Evolutionary conservation across 2,329 filamentous ascomycete genomes (phyloP).

Genomic region (Penicillium fuscoglaucum): DNA sequence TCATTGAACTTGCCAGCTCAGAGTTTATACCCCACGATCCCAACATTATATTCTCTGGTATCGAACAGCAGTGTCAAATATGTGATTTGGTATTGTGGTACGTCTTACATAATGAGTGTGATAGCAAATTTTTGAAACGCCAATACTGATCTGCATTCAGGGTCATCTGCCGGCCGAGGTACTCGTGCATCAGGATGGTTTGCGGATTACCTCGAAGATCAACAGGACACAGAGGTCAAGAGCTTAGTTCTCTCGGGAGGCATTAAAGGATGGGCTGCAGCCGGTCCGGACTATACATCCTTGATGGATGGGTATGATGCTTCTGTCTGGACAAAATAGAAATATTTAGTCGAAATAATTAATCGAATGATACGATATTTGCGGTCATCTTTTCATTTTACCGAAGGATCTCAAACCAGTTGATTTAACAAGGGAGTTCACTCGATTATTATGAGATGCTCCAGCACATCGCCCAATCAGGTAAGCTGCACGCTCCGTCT

Average conservation of each 20-base stretch:
- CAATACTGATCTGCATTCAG: constrained; percentile 34
- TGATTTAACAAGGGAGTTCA: neutral
- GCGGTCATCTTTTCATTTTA: neutral
- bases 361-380: neutral
- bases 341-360: neutral
- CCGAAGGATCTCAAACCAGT: neutral
- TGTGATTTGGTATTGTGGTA: constrained; percentile 47
- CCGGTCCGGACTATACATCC: constrained; percentile 50
- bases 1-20: constrained; percentile 53
- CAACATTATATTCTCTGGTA: constrained; percentile 38
- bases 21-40: constrained; percentile 40
- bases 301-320: constrained; percentile 50
- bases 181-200: constrained; percentile 59
- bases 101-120: constrained; percentile 13
- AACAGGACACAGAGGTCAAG: constrained; percentile 44
- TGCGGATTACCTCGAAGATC: constrained; percentile 51
- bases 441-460: neutral
- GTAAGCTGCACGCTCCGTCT: neutral
- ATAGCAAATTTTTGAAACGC: neutral
- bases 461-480: neutral
- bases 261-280: constrained; percentile 56
- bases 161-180: constrained; percentile 57
- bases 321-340: constrained; percentile 18
- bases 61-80: constrained; percentile 31
- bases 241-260: constrained; percentile 55